phyloP scores from a whole-genome alignment of 2,329 filamentous ascomycete species.

The Talaromyces sp. region DNA sequence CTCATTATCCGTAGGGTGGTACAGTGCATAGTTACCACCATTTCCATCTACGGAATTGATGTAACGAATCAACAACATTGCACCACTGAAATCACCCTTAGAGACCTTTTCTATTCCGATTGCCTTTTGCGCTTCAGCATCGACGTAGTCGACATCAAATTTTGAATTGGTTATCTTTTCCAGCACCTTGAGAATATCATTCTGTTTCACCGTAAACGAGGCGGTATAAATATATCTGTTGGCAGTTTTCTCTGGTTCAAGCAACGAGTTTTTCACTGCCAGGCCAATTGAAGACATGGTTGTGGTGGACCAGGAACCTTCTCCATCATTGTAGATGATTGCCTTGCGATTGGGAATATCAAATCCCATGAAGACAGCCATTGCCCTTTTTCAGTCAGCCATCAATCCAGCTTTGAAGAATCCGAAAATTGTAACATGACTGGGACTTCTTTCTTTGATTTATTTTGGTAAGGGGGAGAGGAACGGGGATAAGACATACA shows the following conservation, averaged over 20 bases:
- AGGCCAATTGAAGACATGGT: neutral
- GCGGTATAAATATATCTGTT: neutral
- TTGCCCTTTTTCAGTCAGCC: neutral
- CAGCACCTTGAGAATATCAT: neutral
- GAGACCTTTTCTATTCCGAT: neutral
- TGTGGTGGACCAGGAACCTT: neutral
- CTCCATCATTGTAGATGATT: neutral
- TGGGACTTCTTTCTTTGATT: neutral
- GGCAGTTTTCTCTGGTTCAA: neutral
- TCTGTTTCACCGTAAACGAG: neutral
- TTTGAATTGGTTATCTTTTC: conserved; percentile 1
- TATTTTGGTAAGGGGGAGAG: no score
- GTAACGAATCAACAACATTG: neutral
- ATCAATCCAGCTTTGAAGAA: neutral
- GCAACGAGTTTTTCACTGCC: neutral
- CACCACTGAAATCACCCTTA: conserved; percentile 5
- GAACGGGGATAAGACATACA: neutral
- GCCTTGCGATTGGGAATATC: conserved; percentile 4
- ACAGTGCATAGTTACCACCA: neutral
- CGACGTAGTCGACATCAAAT: conserved; percentile 6
- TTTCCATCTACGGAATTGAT: conserved; percentile 5
- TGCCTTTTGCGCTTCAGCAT: neutral
- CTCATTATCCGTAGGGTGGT: conserved; percentile 4
- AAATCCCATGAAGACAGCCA: conserved; percentile 3
- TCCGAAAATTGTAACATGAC: neutral